These are phyloP conservation scores for Ganoderma boninense DNA, from an alignment of 1,284 basidiomycete genomes.

Conservation along the genomic window DNA sequence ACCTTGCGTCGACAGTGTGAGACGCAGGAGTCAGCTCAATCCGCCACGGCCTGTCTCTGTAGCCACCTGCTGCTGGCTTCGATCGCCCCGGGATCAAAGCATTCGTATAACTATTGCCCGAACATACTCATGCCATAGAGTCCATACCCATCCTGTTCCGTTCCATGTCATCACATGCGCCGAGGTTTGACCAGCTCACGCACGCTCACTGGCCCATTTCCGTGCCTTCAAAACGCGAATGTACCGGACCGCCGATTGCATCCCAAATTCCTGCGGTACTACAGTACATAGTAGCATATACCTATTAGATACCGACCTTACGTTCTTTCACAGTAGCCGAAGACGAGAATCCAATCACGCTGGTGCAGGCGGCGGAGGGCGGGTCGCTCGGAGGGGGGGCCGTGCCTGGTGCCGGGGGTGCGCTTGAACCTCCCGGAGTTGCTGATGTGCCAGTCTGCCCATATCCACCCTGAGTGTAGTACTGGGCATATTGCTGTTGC, in stretches of 20 bases:
- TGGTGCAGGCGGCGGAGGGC: slow-evolving; percentile 45
- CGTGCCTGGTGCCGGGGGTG: slow-evolving; percentile 36
- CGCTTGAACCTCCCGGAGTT: slow-evolving; percentile 29
- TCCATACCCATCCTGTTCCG: neutral
- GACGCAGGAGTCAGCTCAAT: neutral
- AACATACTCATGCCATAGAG: neutral
- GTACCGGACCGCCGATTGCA: slow-evolving; percentile 11
- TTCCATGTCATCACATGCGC: neutral
- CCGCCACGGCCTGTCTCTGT: neutral
- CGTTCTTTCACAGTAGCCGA: slow-evolving; percentile 9
- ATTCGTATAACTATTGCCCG: neutral
- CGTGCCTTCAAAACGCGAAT: neutral
- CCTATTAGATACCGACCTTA: slow-evolving; percentile 36
- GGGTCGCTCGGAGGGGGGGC: slow-evolving; percentile 49
- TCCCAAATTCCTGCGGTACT: slow-evolving; percentile 24
- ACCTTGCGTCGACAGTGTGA: neutral
- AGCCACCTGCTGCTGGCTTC: neutral
- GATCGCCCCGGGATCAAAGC: neutral
- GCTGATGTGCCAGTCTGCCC: slow-evolving; percentile 26
- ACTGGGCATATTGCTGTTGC: slow-evolving; percentile 76
- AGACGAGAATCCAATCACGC: slow-evolving; percentile 30
- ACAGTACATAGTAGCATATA: slow-evolving; percentile 34
- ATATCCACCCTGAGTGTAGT: slow-evolving; percentile 61
- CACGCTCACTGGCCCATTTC: neutral
- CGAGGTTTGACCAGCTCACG: neutral